Percentiles rank a stretch among this genome's conserved stretches.
These are phyloP conservation scores for Phytophthora citrophthora DNA, from an alignment of 352 stramenopile species.

Conservation along the genomic window DNA sequence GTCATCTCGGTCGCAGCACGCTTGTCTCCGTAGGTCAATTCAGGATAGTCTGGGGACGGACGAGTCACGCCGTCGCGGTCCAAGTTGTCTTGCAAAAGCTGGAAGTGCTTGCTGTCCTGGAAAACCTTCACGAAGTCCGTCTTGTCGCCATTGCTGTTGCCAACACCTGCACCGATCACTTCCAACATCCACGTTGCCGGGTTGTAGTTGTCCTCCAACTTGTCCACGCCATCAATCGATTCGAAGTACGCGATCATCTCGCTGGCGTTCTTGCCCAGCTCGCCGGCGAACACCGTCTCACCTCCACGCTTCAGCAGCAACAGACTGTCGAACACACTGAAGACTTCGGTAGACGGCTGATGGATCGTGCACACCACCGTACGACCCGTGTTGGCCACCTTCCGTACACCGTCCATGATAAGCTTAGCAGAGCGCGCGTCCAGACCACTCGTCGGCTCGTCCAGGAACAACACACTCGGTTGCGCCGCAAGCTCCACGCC, in stretches of 20 bases:
- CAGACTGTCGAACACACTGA: slow-evolving; percentile 45
- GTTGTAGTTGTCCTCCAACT: slow-evolving; percentile 78
- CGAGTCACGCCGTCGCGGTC: slow-evolving; percentile 35
- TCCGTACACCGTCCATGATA: slow-evolving; percentile 88
- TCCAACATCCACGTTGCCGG: slow-evolving; percentile 53
- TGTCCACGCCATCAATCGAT: slow-evolving; percentile 33
- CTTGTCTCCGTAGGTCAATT: neutral
- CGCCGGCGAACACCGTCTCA: slow-evolving; percentile 57
- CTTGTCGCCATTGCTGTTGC: slow-evolving; percentile 28
- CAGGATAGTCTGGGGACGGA: slow-evolving; percentile 11
- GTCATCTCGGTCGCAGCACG: neutral
- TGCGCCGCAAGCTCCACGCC: slow-evolving; percentile 29
- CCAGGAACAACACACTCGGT: slow-evolving; percentile 29
- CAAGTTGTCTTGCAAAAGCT: slow-evolving; percentile 34
- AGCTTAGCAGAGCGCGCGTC: slow-evolving; percentile 89
- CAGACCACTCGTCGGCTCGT: slow-evolving; percentile 90
- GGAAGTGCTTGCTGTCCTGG: slow-evolving; percentile 27
- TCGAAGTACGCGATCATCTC: slow-evolving; percentile 40
- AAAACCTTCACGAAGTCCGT: slow-evolving; percentile 20
- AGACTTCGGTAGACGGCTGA: slow-evolving; percentile 89
- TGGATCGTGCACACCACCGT: slow-evolving; percentile 94
- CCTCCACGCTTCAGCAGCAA: slow-evolving; percentile 42
- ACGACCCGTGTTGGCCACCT: slow-evolving; percentile 74
- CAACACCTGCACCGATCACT: slow-evolving; percentile 54
- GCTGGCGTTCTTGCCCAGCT: slow-evolving; percentile 46